Evolutionary conservation across 1,284 basidiomycete genomes (phyloP).

Genomic region (Ustilago nuda): DNA sequence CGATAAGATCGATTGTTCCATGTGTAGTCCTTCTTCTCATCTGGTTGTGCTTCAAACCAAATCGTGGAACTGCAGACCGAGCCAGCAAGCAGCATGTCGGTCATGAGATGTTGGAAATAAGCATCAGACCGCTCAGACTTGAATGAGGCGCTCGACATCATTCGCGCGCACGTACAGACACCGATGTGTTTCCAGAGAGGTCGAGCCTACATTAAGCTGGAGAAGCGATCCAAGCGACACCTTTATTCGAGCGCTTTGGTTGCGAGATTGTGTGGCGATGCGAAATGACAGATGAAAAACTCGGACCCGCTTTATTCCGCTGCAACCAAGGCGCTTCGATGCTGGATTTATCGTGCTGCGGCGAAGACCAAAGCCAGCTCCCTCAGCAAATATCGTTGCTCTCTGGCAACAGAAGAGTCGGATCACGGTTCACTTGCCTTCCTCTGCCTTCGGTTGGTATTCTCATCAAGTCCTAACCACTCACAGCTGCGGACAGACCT

Average conservation of each 20-base stretch:
- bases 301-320: background rate
- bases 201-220: background rate
- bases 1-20: too few relatives aligned
- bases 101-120: too few relatives aligned
- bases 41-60: too few relatives aligned
- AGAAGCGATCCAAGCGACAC: background rate
- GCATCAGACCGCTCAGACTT: too few relatives aligned
- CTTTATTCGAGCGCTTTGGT: background rate
- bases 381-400: too few relatives aligned
- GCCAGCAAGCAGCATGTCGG: too few relatives aligned
- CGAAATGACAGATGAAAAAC: background rate
- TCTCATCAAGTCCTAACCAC: background rate
- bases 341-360: background rate
- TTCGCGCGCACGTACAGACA: too few relatives aligned
- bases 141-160: background rate
- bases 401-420: background rate
- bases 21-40: too few relatives aligned
- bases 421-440: background rate
- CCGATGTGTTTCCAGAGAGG: background rate
- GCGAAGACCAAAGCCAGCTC: background rate
- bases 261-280: background rate
- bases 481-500: background rate
- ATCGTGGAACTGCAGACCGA: too few relatives aligned
- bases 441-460: background rate
- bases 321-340: background rate